Evolutionary conservation across 2,329 filamentous ascomycete species (phyloP), one percentile per base, ranked within the genome.

Genomic region (Aspergillus eucalypticola): DNA sequence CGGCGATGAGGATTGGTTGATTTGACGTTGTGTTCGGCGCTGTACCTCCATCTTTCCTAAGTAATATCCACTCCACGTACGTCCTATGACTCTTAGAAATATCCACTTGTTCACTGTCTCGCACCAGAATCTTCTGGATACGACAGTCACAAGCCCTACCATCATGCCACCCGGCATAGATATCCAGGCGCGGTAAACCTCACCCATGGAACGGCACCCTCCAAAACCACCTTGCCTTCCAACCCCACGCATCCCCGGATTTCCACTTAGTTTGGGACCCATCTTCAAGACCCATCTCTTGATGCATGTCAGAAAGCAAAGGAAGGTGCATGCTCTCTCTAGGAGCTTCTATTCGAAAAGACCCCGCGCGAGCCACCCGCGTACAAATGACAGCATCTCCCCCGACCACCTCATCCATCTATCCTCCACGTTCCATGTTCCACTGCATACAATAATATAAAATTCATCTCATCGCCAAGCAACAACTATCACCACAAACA

Each of bases 1-100:
- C 66, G 7, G 54, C 62, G 2, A 63, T 63, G 58, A 60, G n/a
- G 35, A 63, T 61, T 54, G 44, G 44, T n/a, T 49, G 25, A 23
- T 25, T 25, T 25, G 42, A 46, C 11, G 42, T 13, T 46, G 8
- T 42, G 21, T 17, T 25, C 27, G 27, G 27, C 27, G 27, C 27
- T 29, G 27, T 29, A 29, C 21, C 17, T 25, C 8, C 4, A 13
- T 46, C 6, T 25, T 5, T 21, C 17, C 7, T 23, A 6, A 25
- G 6, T 44, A 17, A 6, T 46, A 21, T 4, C n/a, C 17, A 46
- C 8, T 21, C 10, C 19, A 15, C 19, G 4, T 25, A 21, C 19
- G 13, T 46, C 10, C 7, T 46, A 21, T 21, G 42, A 5, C 19
- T 46, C 27, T 10, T 29, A 4, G 23, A 25, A 25, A 29, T 11